A percentile compares a stretch with the other conserved stretches of the same genome.
Evolutionary conservation across 1,284 basidiomycete species (phyloP).

Genomic region (Leccinum ponderosum): DNA sequence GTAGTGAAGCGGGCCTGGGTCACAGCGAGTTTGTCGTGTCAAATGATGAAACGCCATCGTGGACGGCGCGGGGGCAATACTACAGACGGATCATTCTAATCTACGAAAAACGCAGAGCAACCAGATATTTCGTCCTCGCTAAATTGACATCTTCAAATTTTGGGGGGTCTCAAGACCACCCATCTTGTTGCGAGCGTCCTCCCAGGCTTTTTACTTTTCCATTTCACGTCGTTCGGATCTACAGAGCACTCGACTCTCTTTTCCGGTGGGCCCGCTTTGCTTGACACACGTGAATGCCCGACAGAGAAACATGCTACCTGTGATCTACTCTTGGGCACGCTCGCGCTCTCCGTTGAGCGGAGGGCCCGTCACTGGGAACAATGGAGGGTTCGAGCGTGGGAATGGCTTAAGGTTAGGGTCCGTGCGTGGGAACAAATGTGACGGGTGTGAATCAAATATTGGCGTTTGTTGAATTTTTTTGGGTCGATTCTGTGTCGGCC

Average conservation of each 20-base stretch:
- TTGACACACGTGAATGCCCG: not conserved
- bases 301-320: not conserved
- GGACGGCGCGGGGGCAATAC: not conserved
- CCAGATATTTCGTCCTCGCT: conserved; percentile 14
- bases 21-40: not conserved
- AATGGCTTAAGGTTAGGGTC: conserved; percentile 40
- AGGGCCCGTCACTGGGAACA: conserved; percentile 14
- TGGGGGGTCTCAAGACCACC: conserved; percentile 33
- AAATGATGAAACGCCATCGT: not conserved
- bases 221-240: not conserved
- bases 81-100: conserved; percentile 1
- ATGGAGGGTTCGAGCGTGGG: conserved; percentile 31
- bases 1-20: not conserved
- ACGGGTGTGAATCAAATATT: conserved; percentile 42
- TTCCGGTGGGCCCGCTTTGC: not conserved
- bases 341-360: conserved; percentile 2
- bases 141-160: conserved; percentile 2
- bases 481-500: conserved; percentile 43
- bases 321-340: not conserved
- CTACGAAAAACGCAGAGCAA: conserved; percentile 1
- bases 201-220: conserved; percentile 4
- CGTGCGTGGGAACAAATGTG: conserved; percentile 41
- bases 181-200: conserved; percentile 4
- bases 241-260: not conserved
- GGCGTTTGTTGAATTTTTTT: conserved; percentile 41